A percentile compares a stretch with the other conserved stretches of the same genome.
Conservation (phyloP, 208 protist genomes). For the Balamuthia mandrillaris region DNA sequence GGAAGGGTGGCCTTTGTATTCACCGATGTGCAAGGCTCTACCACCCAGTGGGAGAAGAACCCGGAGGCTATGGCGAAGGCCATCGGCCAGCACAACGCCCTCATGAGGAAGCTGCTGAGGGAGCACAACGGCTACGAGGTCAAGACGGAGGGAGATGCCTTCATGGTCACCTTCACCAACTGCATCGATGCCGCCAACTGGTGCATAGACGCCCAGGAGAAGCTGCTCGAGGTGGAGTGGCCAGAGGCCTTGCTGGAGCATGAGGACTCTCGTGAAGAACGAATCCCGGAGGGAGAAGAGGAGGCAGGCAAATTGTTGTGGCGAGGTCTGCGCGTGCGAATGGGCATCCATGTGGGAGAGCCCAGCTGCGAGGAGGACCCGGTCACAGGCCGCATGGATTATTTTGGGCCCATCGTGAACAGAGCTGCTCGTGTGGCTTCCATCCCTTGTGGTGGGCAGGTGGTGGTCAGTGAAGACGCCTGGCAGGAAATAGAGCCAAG, state of each 20-base stretch:
- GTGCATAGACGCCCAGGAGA: constrained; percentile 37
- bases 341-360: constrained; percentile 48
- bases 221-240: constrained; percentile 40
- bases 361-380: constrained; percentile 40
- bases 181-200: constrained; percentile 2
- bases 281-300: not conserved
- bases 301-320: constrained; percentile 23
- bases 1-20: constrained; percentile 26
- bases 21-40: constrained; percentile 20
- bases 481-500: too few species aligned
- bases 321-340: constrained; percentile 49
- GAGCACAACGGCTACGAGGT: constrained; percentile 42
- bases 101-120: constrained; percentile 1
- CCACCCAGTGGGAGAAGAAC: constrained; percentile 30
- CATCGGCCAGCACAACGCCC: constrained; percentile 26
- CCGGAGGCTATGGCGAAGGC: constrained; percentile 35
- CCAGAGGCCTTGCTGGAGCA: not conserved
- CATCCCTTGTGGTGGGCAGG: not conserved
- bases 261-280: not conserved
- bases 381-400: constrained; percentile 46
- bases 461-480: too few species aligned
- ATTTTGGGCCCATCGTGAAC: constrained; percentile 58
- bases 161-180: constrained; percentile 30
- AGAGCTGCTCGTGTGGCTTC: constrained; percentile 4
- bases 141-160: constrained; percentile 18